phyloP scores from a whole-genome alignment of 202 grass and related monocot species.

The Eragrostis tef region DNA sequence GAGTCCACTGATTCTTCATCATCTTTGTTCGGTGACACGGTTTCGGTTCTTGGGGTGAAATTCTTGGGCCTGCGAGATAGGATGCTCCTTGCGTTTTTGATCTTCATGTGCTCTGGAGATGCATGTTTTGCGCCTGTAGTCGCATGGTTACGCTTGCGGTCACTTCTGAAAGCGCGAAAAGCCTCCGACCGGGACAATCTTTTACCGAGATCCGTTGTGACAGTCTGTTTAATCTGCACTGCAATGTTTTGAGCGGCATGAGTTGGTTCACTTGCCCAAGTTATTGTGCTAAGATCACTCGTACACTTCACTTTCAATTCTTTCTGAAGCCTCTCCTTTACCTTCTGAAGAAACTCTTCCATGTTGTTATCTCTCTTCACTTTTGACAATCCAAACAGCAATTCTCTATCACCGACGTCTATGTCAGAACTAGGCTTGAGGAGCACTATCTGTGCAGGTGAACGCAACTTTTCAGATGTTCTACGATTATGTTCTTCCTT shows the following conservation, averaged over 20 bases:
- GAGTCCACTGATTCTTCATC: constrained; percentile 2
- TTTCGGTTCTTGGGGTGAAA: constrained; percentile 43
- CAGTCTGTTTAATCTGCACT: constrained; percentile 57
- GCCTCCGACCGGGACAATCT: constrained; percentile 59
- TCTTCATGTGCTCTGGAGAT: constrained; percentile 54
- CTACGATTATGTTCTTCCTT: not conserved
- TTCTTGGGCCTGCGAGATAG: constrained; percentile 47
- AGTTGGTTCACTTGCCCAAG: constrained; percentile 42
- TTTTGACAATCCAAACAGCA: constrained; percentile 41
- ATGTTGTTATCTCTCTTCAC: constrained; percentile 52
- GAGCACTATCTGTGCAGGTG: constrained; percentile 62
- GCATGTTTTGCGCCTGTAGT: constrained; percentile 13
- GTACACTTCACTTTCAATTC: constrained; percentile 45
- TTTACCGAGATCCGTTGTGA: constrained; percentile 48
- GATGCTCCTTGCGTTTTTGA: constrained; percentile 40
- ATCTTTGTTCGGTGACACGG: not conserved
- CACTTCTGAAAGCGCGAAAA: constrained; percentile 56
- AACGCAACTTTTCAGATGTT: not conserved
- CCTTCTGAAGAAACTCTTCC: constrained; percentile 66
- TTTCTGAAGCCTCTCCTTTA: constrained; percentile 59
- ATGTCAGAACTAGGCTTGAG: constrained; percentile 52
- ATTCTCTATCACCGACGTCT: not conserved
- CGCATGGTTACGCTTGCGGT: constrained; percentile 20
- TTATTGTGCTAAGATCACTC: not conserved
- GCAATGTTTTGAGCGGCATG: constrained; percentile 52